phyloP scores from a whole-genome alignment of 2,329 filamentous ascomycete genomes.

The Penicillium polonicum region DNA sequence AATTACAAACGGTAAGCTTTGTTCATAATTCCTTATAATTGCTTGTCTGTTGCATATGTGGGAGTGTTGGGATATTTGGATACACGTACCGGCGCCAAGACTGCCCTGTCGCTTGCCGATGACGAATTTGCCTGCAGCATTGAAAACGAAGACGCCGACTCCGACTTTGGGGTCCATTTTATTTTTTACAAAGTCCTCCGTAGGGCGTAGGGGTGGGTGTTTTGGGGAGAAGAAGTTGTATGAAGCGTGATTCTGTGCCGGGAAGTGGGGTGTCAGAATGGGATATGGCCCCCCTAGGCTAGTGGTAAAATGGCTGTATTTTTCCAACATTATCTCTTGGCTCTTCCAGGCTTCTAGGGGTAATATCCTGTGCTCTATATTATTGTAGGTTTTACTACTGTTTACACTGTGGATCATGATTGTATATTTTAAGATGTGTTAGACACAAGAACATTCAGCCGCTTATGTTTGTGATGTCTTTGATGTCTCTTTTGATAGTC shows the following conservation, averaged over 20 bases:
- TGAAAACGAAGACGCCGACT: slow-evolving; percentile 50
- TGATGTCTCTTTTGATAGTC: too few species aligned
- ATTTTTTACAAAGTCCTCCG: too few species aligned
- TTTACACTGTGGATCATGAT: too few species aligned
- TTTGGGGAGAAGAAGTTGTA: background rate
- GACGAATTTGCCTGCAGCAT: slow-evolving; percentile 44
- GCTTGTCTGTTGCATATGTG: background rate
- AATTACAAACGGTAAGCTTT: background rate
- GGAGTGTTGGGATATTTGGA: background rate
- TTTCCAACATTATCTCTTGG: background rate
- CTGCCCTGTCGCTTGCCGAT: slow-evolving; percentile 50
- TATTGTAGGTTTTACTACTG: too few species aligned
- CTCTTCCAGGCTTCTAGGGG: background rate
- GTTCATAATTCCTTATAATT: background rate
- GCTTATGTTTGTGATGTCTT: too few species aligned
- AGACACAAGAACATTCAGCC: too few species aligned
- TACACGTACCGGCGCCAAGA: slow-evolving; percentile 45
- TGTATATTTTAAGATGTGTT: too few species aligned
- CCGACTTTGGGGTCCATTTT: slow-evolving; percentile 42
- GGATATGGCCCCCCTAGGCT: too few species aligned
- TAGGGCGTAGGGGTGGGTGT: background rate
- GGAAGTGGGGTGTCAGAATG: background rate
- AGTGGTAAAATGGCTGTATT: too few species aligned
- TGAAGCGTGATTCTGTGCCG: background rate
- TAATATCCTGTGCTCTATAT: too few species aligned